A percentile compares a stretch with the other conserved stretches of the same genome.
Evolutionary conservation across 2,329 filamentous ascomycete species (phyloP).

Genomic region (Apiospora marii): DNA sequence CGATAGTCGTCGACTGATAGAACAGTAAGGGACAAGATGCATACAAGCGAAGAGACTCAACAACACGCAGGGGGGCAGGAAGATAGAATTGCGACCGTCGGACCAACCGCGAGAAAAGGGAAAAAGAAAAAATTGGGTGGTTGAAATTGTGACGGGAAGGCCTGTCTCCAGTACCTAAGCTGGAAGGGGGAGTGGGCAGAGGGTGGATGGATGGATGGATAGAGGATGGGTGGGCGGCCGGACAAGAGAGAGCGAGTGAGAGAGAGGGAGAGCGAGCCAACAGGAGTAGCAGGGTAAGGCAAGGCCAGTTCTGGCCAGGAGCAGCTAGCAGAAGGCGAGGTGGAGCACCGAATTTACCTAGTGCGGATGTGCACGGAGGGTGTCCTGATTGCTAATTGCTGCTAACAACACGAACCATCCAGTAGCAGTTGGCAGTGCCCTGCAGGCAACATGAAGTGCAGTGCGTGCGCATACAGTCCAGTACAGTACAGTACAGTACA

Average conservation of each 20-base stretch:
- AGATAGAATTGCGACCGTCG: constrained; percentile 31
- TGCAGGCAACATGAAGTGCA: neutral
- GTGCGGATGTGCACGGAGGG: constrained; percentile 17
- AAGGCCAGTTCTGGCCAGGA: neutral
- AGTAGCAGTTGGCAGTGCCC: neutral
- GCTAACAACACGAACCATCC: constrained; percentile 8
- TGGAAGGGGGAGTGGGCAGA: constrained; percentile 31
- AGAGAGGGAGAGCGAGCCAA: neutral
- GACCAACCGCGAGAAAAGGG: constrained; percentile 26
- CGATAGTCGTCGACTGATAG: constrained; percentile 16
- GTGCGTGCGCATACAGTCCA: neutral
- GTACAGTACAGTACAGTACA: too few relatives aligned
- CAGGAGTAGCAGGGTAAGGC: neutral
- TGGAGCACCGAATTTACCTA: constrained; percentile 15
- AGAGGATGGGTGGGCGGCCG: neutral
- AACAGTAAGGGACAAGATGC: constrained; percentile 14
- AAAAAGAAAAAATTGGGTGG: constrained; percentile 42
- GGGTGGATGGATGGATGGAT: constrained; percentile 33
- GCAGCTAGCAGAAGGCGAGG: constrained; percentile 14
- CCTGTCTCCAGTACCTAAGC: constrained; percentile 27
- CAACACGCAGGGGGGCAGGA: constrained; percentile 28
- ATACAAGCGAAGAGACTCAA: constrained; percentile 21
- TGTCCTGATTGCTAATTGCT: constrained; percentile 21
- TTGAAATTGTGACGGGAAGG: constrained; percentile 41
- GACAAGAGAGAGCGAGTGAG: neutral